A percentile compares a stretch with the other conserved stretches of the same genome.
phyloP scores from a whole-genome alignment of 768 basidiomycete species.

The Boletus fagicola region DNA sequence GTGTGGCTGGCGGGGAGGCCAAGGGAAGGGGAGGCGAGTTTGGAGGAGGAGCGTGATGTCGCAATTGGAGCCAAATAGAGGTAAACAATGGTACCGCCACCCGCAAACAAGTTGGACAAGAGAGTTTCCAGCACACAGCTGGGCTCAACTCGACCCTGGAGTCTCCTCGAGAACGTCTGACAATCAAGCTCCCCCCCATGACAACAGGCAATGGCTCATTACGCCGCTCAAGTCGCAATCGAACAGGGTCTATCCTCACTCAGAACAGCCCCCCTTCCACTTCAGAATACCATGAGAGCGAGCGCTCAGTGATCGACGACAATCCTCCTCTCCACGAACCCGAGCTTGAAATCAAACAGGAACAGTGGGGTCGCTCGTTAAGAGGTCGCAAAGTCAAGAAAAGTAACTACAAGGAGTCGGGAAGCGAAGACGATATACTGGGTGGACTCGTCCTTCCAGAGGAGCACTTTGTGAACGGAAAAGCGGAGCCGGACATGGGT shows the following conservation, averaged over 20 bases:
- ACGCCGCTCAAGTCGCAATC: slow-evolving; percentile 28
- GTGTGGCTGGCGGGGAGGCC: slow-evolving; percentile 17
- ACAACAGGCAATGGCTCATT: slow-evolving; percentile 8
- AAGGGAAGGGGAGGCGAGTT: slow-evolving; percentile 27
- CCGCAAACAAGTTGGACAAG: slow-evolving; percentile 28
- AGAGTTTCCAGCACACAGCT: slow-evolving; percentile 20
- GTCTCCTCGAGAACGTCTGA: slow-evolving; percentile 20
- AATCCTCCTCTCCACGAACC: slow-evolving; percentile 2
- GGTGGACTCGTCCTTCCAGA: slow-evolving; percentile 15
- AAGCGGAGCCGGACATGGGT: slow-evolving; percentile 18
- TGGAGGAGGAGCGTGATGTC: slow-evolving; percentile 22
- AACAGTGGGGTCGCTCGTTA: slow-evolving; percentile 25
- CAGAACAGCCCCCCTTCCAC: slow-evolving; percentile 29
- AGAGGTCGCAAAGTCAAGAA: slow-evolving; percentile 44
- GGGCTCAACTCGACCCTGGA: slow-evolving; percentile 18
- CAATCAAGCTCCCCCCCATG: slow-evolving; percentile 26
- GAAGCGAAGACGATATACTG: slow-evolving; percentile 40
- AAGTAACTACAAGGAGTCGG: slow-evolving; percentile 45
- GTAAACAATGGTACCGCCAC: slow-evolving; percentile 32
- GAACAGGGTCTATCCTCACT: slow-evolving; percentile 21
- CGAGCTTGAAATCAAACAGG: slow-evolving; percentile 1
- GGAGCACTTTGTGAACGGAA: slow-evolving; percentile 21
- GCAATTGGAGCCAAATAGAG: slow-evolving; percentile 25
- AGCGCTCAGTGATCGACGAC: slow-evolving; percentile 34
- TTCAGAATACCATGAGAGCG: slow-evolving; percentile 35